phyloP scores from a whole-genome alignment of 2,329 filamentous ascomycete genomes.

The Aspergillus ruber region DNA sequence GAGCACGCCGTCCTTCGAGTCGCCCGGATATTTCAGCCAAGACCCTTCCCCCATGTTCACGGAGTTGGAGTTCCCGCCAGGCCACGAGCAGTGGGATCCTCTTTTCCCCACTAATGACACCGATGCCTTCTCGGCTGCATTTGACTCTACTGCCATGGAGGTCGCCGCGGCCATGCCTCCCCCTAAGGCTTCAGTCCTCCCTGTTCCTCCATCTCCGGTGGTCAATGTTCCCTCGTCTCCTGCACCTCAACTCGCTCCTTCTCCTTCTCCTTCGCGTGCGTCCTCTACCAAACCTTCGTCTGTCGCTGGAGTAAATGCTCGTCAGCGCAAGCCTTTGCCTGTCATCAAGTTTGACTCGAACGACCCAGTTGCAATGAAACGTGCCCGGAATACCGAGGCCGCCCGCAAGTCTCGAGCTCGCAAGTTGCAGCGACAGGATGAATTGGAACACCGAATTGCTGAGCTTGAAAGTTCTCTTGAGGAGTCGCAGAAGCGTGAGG shows the following conservation, averaged over 20 bases:
- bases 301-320: conserved; percentile 62
- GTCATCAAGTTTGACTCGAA: conserved; percentile 68
- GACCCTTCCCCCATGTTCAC: conserved; percentile 73
- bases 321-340: conserved; percentile 73
- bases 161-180: conserved; percentile 19
- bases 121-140: conserved; percentile 19
- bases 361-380: conserved; percentile 80
- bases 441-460: conserved; percentile 66
- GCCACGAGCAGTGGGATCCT: conserved; percentile 61
- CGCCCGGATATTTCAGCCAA: conserved; percentile 62
- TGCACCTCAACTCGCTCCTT: conserved; percentile 32
- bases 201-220: conserved; percentile 16
- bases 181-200: conserved; percentile 11
- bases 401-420: conserved; percentile 88
- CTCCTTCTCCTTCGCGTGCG: conserved; percentile 32
- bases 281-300: conserved; percentile 59
- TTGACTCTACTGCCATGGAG: conserved; percentile 29
- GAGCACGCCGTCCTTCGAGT: conserved; percentile 76
- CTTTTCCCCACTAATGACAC: conserved; percentile 39
- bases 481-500: conserved; percentile 29
- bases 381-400: conserved; percentile 86
- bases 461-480: conserved; percentile 52
- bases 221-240: conserved; percentile 32
- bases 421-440: conserved; percentile 70
- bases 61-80: conserved; percentile 49